These are phyloP conservation scores for Salix koriyanagi DNA, from an alignment of 345 rosid genomes.

Conservation along the genomic window DNA sequence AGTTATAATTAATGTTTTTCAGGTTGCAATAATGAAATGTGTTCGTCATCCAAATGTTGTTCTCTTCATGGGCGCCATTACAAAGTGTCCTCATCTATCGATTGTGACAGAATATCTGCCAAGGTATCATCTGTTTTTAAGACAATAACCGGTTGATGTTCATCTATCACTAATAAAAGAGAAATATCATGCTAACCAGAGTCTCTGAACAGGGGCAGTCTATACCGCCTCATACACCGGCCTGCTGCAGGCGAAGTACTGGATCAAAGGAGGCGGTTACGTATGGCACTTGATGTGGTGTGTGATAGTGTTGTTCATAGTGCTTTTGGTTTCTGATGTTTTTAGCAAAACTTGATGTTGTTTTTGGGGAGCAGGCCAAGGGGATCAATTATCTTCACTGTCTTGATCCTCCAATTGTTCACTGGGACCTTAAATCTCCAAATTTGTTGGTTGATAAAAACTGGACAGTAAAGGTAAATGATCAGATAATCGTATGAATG, in stretches of 20 bases:
- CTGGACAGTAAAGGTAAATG: constrained; percentile 85
- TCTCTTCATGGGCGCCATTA: constrained; percentile 99
- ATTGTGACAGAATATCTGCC: constrained; percentile 92
- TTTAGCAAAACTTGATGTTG: constrained; percentile 4
- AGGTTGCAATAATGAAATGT: constrained; percentile 98
- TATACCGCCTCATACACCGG: constrained; percentile 80
- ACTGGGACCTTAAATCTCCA: constrained; percentile 97
- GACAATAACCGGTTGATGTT: neutral
- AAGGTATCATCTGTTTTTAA: constrained; percentile 40
- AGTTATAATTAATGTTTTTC: constrained; percentile 1
- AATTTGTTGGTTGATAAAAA: constrained; percentile 92
- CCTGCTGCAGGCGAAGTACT: constrained; percentile 77
- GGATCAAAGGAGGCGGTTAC: constrained; percentile 81
- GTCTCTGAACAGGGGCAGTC: constrained; percentile 71
- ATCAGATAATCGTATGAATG: neutral
- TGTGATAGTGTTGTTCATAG: constrained; percentile 19
- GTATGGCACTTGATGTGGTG: constrained; percentile 96
- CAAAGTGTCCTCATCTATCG: constrained; percentile 76
- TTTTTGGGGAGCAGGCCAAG: constrained; percentile 68
- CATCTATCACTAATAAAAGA: neutral
- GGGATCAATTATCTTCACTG: constrained; percentile 93
- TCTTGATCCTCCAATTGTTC: constrained; percentile 85
- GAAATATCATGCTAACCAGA: neutral
- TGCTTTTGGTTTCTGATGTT: neutral
- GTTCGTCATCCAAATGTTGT: constrained; percentile 96